Conservation (phyloP, 768 basidiomycete genomes). For the Pulveroboletus sp. region DNA sequence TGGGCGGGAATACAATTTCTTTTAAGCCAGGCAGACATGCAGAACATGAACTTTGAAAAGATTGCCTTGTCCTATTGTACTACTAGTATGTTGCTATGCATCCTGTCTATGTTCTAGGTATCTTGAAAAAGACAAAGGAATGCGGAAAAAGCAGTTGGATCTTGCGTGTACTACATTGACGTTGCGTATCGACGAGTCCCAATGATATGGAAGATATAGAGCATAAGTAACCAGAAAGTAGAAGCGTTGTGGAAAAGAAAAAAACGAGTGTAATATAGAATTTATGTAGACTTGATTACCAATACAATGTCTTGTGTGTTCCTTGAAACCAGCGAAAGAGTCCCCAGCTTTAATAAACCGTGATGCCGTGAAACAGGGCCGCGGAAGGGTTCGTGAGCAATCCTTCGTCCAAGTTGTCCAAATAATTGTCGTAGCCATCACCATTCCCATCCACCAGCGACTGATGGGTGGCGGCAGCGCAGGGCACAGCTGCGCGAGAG, state of each 20-base stretch:
- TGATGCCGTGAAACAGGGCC: constrained; percentile 19
- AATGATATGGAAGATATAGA: constrained; percentile 20
- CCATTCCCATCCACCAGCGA: background rate
- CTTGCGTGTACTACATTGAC: constrained; percentile 15
- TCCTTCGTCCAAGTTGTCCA: constrained; percentile 17
- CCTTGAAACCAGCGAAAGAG: background rate
- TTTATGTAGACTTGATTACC: background rate
- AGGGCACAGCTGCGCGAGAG: constrained; percentile 12
- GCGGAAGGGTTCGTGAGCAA: constrained; percentile 18
- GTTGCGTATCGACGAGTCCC: background rate
- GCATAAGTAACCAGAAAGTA: constrained; percentile 3
- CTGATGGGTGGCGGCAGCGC: constrained; percentile 4
- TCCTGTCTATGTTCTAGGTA: constrained; percentile 3
- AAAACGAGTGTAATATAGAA: background rate
- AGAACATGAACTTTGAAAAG: too few relatives aligned
- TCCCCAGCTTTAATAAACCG: constrained; percentile 15
- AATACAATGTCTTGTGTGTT: constrained; percentile 7
- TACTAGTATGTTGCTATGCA: constrained; percentile 5
- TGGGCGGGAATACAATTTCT: constrained; percentile 74
- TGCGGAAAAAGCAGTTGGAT: background rate
- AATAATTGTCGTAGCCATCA: constrained; percentile 5
- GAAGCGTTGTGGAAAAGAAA: background rate
- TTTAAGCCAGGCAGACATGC: constrained; percentile 39
- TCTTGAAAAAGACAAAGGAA: background rate
- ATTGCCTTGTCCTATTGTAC: background rate